Evolutionary conservation across 2,329 filamentous ascomycete genomes (phyloP).

Genomic region (Aspergillus ochraceoroseus): DNA sequence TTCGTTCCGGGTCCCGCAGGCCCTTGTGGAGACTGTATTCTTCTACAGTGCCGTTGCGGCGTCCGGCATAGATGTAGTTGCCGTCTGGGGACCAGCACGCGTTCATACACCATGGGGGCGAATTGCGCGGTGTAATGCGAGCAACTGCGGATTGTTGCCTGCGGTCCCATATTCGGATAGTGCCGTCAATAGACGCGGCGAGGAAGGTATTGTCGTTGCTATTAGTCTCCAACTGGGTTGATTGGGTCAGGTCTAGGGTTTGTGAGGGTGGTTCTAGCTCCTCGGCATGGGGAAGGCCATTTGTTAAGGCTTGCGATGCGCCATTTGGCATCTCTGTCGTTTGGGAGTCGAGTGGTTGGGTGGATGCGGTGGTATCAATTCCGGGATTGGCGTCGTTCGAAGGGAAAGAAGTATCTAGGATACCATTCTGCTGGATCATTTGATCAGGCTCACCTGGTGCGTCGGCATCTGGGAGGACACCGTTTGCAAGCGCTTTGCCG

Average conservation of each 20-base stretch:
- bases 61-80: conserved; percentile 88
- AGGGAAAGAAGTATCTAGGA: conserved; percentile 7
- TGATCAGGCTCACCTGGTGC: conserved; percentile 32
- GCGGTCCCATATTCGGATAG: conserved; percentile 48
- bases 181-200: conserved; percentile 58
- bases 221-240: conserved; percentile 49
- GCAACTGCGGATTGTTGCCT: conserved; percentile 72
- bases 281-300: conserved; percentile 44
- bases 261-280: conserved; percentile 31
- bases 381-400: conserved; percentile 9
- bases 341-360: conserved; percentile 19
- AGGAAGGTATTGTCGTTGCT: conserved; percentile 69
- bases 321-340: conserved; percentile 23
- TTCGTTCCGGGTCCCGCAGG: conserved; percentile 67
- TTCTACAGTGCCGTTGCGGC: conserved; percentile 87
- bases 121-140: conserved; percentile 66
- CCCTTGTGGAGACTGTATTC: conserved; percentile 85
- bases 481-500: conserved; percentile 65
- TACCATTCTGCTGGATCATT: conserved; percentile 20
- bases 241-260: conserved; percentile 24
- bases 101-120: conserved; percentile 96
- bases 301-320: conserved; percentile 30
- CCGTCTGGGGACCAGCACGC: conserved; percentile 95
- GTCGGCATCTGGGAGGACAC: conserved; percentile 50
- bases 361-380: conserved; percentile 6